phyloP scores from a whole-genome alignment of 768 basidiomycete genomes.

The Boletellus sp. region DNA sequence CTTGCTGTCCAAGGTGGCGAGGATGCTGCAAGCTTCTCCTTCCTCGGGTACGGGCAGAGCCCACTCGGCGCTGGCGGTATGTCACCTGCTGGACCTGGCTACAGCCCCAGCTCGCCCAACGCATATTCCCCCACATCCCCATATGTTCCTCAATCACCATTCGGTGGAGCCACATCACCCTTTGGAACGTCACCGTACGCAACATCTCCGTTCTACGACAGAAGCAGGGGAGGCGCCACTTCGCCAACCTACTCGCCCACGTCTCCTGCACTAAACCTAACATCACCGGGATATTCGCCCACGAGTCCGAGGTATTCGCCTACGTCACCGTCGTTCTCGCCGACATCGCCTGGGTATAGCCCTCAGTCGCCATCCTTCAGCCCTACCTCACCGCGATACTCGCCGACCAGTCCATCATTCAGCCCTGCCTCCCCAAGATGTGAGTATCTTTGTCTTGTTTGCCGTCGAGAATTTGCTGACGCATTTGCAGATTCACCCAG shows the following conservation, averaged over 20 bases:
- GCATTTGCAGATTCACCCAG: slow-evolving; percentile 67
- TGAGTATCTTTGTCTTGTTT: slow-evolving; percentile 37
- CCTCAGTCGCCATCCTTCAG: slow-evolving; percentile 89
- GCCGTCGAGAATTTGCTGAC: not conserved
- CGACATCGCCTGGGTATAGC: slow-evolving; percentile 79
- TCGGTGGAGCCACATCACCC: slow-evolving; percentile 76
- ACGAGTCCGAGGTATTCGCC: slow-evolving; percentile 84
- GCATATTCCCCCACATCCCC: slow-evolving; percentile 89
- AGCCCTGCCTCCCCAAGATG: slow-evolving; percentile 91
- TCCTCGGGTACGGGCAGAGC: slow-evolving; percentile 79
- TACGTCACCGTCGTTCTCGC: slow-evolving; percentile 81
- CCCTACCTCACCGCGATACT: slow-evolving; percentile 86
- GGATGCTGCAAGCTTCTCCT: slow-evolving; percentile 71
- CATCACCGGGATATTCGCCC: slow-evolving; percentile 67
- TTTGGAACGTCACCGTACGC: slow-evolving; percentile 79
- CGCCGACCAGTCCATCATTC: slow-evolving; percentile 87
- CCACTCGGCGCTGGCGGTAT: slow-evolving; percentile 80
- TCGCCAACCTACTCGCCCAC: slow-evolving; percentile 89
- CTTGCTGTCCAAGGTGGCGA: slow-evolving; percentile 85
- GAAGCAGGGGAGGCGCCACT: slow-evolving; percentile 53
- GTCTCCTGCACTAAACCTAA: slow-evolving; percentile 75
- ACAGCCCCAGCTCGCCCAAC: slow-evolving; percentile 90
- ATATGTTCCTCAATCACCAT: slow-evolving; percentile 83
- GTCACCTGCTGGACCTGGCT: slow-evolving; percentile 85
- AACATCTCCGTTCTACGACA: slow-evolving; percentile 79